Evolutionary conservation across 495 filamentous ascomycete genomes (phyloP).

Genomic region (Choiromyces venosus): DNA sequence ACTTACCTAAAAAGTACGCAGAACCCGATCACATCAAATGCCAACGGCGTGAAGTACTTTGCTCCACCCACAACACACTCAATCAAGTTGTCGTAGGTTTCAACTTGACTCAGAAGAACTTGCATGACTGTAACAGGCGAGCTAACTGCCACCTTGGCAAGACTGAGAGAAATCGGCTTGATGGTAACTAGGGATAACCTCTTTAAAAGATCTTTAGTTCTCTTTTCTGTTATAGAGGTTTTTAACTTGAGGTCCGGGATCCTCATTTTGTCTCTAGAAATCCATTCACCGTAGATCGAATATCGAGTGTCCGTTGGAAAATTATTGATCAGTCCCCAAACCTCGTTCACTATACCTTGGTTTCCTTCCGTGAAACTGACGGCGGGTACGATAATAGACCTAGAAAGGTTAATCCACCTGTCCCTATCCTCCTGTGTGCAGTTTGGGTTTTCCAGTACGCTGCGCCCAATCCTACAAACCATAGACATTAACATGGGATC

Average conservation of each 20-base stretch:
- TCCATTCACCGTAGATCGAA: conserved; percentile 90
- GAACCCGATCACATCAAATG: conserved; percentile 66
- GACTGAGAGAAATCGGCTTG: conserved; percentile 70
- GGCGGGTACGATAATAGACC: conserved; percentile 73
- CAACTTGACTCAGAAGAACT: conserved; percentile 77
- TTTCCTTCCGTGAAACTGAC: conserved; percentile 79
- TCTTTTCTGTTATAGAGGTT: conserved; percentile 65
- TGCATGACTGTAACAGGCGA: conserved; percentile 88
- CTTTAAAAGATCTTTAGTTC: conserved; percentile 78
- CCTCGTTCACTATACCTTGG: conserved; percentile 71
- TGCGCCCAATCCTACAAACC: conserved; percentile 70
- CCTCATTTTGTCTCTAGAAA: conserved; percentile 53
- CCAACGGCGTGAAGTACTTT: conserved; percentile 84
- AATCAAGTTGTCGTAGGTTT: conserved; percentile 85
- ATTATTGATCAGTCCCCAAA: conserved; percentile 71
- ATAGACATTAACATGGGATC: conserved; percentile 73
- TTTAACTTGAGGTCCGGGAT: conserved; percentile 68
- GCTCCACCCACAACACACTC: conserved; percentile 89
- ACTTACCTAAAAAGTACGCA: conserved; percentile 58
- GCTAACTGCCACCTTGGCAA: conserved; percentile 81
- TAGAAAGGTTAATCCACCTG: conserved; percentile 53
- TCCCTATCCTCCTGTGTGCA: conserved; percentile 46
- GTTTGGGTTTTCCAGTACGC: conserved; percentile 62
- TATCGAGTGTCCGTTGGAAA: conserved; percentile 75
- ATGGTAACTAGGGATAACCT: conserved; percentile 78